Percentiles rank a stretch among this genome's conserved stretches.
Conservation (phyloP, 1,284 basidiomycete genomes). For the Chalciporus piperatoides region DNA sequence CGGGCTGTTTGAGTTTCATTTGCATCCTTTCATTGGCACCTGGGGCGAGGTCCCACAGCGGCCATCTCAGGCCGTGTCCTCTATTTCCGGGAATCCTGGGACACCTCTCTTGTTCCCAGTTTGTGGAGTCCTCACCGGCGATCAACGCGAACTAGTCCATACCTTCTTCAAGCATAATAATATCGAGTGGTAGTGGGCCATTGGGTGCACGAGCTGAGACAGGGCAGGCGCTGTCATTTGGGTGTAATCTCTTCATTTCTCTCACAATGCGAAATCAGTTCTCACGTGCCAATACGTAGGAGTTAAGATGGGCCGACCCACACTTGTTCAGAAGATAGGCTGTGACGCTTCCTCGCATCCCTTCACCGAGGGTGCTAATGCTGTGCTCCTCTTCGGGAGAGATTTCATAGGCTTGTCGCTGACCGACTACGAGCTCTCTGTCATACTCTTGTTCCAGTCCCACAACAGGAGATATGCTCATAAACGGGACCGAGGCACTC, state of each 20-base stretch:
- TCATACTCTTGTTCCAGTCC: not conserved
- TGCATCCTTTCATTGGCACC: conserved; percentile 27
- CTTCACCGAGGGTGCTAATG: no score
- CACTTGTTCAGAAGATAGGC: conserved; percentile 6
- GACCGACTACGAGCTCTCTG: not conserved
- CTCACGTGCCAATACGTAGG: conserved; percentile 3
- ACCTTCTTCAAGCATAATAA: not conserved
- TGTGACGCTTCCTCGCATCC: conserved; percentile 14
- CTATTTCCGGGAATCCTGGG: conserved; percentile 9
- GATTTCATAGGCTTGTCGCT: not conserved
- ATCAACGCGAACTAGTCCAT: not conserved
- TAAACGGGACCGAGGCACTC: conserved; percentile 6
- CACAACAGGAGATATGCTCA: no score
- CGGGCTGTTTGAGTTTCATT: conserved; percentile 33
- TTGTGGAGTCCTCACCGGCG: not conserved
- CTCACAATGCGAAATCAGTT: not conserved
- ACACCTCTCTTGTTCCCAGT: not conserved
- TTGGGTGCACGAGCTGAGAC: not conserved
- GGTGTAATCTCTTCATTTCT: not conserved
- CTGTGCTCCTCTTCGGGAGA: no score
- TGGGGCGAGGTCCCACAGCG: conserved; percentile 24
- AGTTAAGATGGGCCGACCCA: not conserved
- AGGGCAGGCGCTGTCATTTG: not conserved
- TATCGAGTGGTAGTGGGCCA: not conserved
- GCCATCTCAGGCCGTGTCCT: conserved; percentile 16